Percentiles rank a stretch among this genome's conserved stretches.
Conservation (phyloP, 495 filamentous ascomycete genomes). For the Neurospora intermedia region DNA sequence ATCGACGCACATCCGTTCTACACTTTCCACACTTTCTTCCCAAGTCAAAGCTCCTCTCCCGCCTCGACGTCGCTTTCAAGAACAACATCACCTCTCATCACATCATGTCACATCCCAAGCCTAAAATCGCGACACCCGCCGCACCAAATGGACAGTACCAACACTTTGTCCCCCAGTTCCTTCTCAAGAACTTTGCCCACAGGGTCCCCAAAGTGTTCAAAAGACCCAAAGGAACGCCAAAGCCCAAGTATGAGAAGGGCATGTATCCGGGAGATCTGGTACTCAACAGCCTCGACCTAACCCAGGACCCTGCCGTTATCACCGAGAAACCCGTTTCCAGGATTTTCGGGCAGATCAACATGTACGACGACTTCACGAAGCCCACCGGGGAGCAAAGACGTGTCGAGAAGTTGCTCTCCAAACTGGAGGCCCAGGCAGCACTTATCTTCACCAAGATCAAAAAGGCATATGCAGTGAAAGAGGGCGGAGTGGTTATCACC, state of each 20-base stretch:
- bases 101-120: neutral
- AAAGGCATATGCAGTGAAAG: constrained; percentile 17
- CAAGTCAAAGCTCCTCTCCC: neutral
- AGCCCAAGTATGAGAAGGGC: constrained; percentile 12
- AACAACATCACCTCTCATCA: neutral
- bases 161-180: constrained; percentile 39
- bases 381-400: constrained; percentile 18
- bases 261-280: constrained; percentile 15
- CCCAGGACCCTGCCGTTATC: constrained; percentile 11
- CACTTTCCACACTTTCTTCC: neutral
- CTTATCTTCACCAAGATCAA: constrained; percentile 23
- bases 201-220: neutral
- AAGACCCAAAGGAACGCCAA: neutral
- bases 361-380: constrained; percentile 30
- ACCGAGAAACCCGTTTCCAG: constrained; percentile 23
- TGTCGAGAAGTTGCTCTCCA: constrained; percentile 27
- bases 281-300: constrained; percentile 15
- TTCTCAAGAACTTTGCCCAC: constrained; percentile 34
- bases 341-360: constrained; percentile 30
- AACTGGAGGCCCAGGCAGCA: constrained; percentile 22
- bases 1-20: neutral
- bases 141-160: constrained; percentile 25
- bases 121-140: neutral
- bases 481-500: constrained; percentile 22
- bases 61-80: neutral